phyloP scores from a whole-genome alignment of 2,329 filamentous ascomycete species.

The Metarhizium sp. region DNA sequence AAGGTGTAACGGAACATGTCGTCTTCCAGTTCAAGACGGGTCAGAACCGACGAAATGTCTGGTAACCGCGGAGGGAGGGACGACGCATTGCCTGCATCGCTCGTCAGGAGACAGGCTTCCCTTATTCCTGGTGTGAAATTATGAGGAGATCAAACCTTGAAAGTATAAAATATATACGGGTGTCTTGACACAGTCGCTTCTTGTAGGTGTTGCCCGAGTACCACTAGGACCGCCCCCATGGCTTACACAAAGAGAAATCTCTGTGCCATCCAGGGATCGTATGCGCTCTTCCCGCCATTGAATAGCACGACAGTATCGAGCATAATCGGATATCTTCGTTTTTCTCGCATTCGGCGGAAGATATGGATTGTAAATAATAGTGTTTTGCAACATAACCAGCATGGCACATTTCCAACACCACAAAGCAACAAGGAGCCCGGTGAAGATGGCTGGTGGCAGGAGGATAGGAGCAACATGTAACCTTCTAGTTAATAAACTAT shows the following conservation, averaged over 20 bases:
- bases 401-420: conserved; percentile 62
- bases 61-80: conserved; percentile 48
- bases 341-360: conserved; percentile 60
- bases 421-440: conserved; percentile 53
- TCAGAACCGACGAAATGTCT: conserved; percentile 44
- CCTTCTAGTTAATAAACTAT: conserved; percentile 6
- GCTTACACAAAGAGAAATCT: conserved; percentile 50
- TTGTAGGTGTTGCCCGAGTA: neutral
- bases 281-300: conserved; percentile 57
- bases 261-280: conserved; percentile 53
- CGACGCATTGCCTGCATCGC: conserved; percentile 44
- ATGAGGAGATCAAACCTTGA: conserved; percentile 33
- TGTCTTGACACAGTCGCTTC: conserved; percentile 6
- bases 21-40: conserved; percentile 30
- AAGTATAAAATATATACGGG: conserved; percentile 47
- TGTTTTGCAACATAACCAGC: conserved; percentile 70
- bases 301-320: conserved; percentile 48
- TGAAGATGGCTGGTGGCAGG: conserved; percentile 59
- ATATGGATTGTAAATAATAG: conserved; percentile 74
- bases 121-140: conserved; percentile 5
- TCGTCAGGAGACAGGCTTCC: neutral
- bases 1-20: conserved; percentile 33
- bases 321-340: conserved; percentile 58
- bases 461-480: conserved; percentile 31
- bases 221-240: conserved; percentile 15